Conservation (phyloP, 169 alveolate genomes). For the Eimeria praecox region DNA sequence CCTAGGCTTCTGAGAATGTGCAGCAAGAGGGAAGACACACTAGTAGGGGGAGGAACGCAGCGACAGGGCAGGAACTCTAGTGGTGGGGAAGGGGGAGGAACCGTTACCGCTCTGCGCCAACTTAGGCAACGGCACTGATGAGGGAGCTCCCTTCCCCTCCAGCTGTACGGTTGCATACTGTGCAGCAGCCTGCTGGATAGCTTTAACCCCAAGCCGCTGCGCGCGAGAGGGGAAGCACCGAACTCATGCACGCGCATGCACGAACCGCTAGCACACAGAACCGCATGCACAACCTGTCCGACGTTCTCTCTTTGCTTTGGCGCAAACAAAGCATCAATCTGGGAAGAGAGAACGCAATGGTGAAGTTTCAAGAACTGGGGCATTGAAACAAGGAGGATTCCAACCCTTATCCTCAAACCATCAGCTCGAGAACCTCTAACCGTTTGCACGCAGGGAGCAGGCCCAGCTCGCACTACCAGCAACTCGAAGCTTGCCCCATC, state of each 20-base stretch:
- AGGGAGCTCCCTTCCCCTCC: neutral
- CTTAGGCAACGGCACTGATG: neutral
- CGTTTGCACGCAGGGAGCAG: neutral
- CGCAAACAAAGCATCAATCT: neutral
- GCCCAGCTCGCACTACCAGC: neutral
- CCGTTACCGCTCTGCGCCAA: neutral
- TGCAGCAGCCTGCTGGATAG: neutral
- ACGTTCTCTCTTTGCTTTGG: neutral
- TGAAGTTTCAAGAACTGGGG: neutral
- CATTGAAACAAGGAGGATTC: neutral
- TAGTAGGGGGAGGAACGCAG: neutral
- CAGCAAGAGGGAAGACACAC: neutral
- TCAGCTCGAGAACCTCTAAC: neutral
- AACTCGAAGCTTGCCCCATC: neutral
- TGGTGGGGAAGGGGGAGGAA: neutral
- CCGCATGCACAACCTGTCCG: neutral
- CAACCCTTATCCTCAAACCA: neutral
- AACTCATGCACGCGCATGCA: neutral
- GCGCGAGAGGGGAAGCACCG: neutral
- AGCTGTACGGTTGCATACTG: neutral
- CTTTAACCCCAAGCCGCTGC: neutral
- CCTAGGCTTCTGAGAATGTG: neutral
- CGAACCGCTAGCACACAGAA: neutral
- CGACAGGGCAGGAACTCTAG: neutral
- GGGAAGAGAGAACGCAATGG: neutral